Evolutionary conservation across 441 rosid species (phyloP).

Genomic region (Pelargonium australe): DNA sequence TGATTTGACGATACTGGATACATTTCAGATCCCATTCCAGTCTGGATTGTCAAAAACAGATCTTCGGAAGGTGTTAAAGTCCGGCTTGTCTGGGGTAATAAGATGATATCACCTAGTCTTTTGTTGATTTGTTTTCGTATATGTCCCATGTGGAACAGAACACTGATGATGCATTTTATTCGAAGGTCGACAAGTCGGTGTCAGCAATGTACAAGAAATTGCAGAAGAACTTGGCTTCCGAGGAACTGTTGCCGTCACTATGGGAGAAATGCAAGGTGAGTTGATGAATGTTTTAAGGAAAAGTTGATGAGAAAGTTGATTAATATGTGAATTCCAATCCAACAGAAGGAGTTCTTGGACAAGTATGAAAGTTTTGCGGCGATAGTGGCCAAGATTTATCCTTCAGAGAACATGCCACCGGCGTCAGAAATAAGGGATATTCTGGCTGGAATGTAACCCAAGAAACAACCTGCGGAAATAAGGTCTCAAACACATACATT

Average conservation of each 20-base stretch:
- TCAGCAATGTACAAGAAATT: conserved; percentile 85
- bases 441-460: conserved; percentile 63
- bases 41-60: too few relatives aligned
- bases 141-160: not conserved
- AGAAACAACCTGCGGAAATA: too few relatives aligned
- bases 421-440: conserved; percentile 76
- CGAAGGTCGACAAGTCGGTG: conserved; percentile 86
- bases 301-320: too few relatives aligned
- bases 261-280: conserved; percentile 99
- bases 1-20: too few relatives aligned
- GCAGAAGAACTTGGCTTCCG: conserved; percentile 92
- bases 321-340: conserved; percentile 14
- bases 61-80: too few relatives aligned
- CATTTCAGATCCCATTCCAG: too few relatives aligned
- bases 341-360: conserved; percentile 93
- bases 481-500: too few relatives aligned
- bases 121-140: not conserved
- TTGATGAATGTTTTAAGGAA: not conserved
- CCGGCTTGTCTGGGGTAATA: too few relatives aligned
- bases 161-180: not conserved
- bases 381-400: conserved; percentile 82
- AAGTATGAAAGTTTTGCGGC: conserved; percentile 91
- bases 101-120: too few relatives aligned
- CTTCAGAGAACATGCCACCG: conserved; percentile 61
- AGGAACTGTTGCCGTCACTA: conserved; percentile 84